These are phyloP conservation scores for Pichia deserticola DNA, from an alignment of 805 yeast species.

Conservation along the genomic window DNA sequence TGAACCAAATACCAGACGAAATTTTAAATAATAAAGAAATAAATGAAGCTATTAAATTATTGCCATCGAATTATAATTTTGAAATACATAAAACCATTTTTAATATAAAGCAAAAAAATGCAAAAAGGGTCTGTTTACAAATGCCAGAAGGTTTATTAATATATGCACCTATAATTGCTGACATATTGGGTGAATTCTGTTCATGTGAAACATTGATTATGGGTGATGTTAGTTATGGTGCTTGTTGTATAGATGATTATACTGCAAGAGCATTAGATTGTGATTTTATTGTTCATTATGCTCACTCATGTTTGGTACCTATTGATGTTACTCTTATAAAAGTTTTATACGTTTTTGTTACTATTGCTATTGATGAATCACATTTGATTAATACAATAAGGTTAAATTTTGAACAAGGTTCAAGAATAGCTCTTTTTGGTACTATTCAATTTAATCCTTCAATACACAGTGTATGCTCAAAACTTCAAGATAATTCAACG, in stretches of 20 bases:
- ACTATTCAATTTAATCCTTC: slow-evolving; percentile 97
- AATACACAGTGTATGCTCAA: slow-evolving; percentile 66
- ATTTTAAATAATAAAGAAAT: slow-evolving; percentile 73
- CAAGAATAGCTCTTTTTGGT: slow-evolving; percentile 78
- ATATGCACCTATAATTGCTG: slow-evolving; percentile 83
- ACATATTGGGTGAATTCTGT: slow-evolving; percentile 88
- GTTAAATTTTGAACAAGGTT: slow-evolving; percentile 57
- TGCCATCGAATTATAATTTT: slow-evolving; percentile 90
- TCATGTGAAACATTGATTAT: slow-evolving; percentile 79
- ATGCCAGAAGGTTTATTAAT: slow-evolving; percentile 96
- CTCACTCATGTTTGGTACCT: slow-evolving; percentile 95
- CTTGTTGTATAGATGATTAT: slow-evolving; percentile 95
- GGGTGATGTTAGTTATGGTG: slow-evolving; percentile 99
- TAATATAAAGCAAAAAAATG: slow-evolving; percentile 71
- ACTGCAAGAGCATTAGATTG: slow-evolving; percentile 91
- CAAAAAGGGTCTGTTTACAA: slow-evolving; percentile 84
- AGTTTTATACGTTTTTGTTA: slow-evolving; percentile 91
- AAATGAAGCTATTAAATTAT: slow-evolving; percentile 71
- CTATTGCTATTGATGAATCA: slow-evolving; percentile 77
- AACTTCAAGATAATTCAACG: slow-evolving; percentile 36
- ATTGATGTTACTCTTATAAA: slow-evolving; percentile 86
- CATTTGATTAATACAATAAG: slow-evolving; percentile 75
- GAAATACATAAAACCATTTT: slow-evolving; percentile 94
- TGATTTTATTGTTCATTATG: slow-evolving; percentile 92
- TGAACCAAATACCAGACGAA: slow-evolving; percentile 85